These are phyloP conservation scores for Samsoniella hepiali DNA, from an alignment of 2,329 filamentous ascomycete species.

Conservation along the genomic window DNA sequence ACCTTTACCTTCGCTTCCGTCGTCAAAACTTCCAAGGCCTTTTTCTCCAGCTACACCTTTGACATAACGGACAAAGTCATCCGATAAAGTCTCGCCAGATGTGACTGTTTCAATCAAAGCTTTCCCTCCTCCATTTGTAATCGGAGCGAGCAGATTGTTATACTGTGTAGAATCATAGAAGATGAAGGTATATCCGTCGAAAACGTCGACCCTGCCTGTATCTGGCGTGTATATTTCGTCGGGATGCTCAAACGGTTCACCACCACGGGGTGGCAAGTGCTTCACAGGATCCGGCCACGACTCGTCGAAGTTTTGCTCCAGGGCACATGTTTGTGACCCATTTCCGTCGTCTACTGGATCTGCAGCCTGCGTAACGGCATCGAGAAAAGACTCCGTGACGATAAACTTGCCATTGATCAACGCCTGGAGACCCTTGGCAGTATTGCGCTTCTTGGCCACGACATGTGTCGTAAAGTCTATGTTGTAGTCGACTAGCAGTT, in stretches of 20 bases:
- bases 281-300: constrained; percentile 74
- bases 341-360: constrained; percentile 46
- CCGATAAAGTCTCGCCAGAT: constrained; percentile 60
- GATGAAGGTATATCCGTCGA: constrained; percentile 84
- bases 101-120: constrained; percentile 64
- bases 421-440: constrained; percentile 79
- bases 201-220: constrained; percentile 62
- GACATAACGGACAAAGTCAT: constrained; percentile 77
- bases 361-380: constrained; percentile 64
- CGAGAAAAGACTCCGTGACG: constrained; percentile 70
- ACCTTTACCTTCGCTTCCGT: constrained; percentile 62
- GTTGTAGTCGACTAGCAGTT: constrained; percentile 72
- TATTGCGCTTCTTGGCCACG: constrained; percentile 85
- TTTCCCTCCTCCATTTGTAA: constrained; percentile 81
- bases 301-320: constrained; percentile 77
- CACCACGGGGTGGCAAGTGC: constrained; percentile 70
- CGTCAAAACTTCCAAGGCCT: constrained; percentile 60
- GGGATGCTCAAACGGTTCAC: constrained; percentile 69
- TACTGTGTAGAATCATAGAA: constrained; percentile 77
- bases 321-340: constrained; percentile 46
- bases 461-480: constrained; percentile 76
- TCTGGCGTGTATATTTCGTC: constrained; percentile 72
- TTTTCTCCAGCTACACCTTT: constrained; percentile 73
- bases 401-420: constrained; percentile 78
- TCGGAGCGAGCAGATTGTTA: constrained; percentile 68